Conservation (phyloP, 2,329 filamentous ascomycete genomes). For the Huntiella omanensis region DNA sequence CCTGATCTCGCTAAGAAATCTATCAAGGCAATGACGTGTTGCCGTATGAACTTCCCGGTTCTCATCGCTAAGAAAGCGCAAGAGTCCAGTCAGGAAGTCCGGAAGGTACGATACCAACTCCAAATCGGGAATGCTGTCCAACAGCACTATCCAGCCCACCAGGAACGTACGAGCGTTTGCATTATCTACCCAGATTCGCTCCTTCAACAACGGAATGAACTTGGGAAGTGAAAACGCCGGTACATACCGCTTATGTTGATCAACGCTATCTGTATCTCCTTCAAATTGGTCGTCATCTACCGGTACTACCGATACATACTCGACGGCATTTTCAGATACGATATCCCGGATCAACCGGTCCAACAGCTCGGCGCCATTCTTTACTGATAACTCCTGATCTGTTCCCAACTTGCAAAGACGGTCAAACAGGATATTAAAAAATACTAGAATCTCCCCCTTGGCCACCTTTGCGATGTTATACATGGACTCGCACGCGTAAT, state of each 20-base stretch:
- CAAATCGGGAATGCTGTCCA: slow-evolving; percentile 91
- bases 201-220: slow-evolving; percentile 85
- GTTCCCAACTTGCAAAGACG: slow-evolving; percentile 91
- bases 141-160: slow-evolving; percentile 83
- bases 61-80: slow-evolving; percentile 80
- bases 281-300: slow-evolving; percentile 29
- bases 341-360: slow-evolving; percentile 94
- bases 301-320: slow-evolving; percentile 80
- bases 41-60: slow-evolving; percentile 90
- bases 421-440: slow-evolving; percentile 98
- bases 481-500: slow-evolving; percentile 99
- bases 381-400: slow-evolving; percentile 90
- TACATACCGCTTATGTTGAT: slow-evolving; percentile 17
- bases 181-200: slow-evolving; percentile 84
- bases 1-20: slow-evolving; percentile 84
- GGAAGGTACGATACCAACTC: slow-evolving; percentile 87
- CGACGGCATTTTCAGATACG: slow-evolving; percentile 82
- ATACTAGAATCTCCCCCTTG: slow-evolving; percentile 89
- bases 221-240: slow-evolving; percentile 71
- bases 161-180: slow-evolving; percentile 90
- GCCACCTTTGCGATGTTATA: slow-evolving; percentile 99
- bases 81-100: slow-evolving; percentile 72
- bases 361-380: slow-evolving; percentile 89
- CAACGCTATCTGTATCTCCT: slow-evolving; percentile 17
- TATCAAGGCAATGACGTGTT: slow-evolving; percentile 73